These are phyloP conservation scores for Triangularia setosa DNA, from an alignment of 2,329 filamentous ascomycete species.

Conservation along the genomic window DNA sequence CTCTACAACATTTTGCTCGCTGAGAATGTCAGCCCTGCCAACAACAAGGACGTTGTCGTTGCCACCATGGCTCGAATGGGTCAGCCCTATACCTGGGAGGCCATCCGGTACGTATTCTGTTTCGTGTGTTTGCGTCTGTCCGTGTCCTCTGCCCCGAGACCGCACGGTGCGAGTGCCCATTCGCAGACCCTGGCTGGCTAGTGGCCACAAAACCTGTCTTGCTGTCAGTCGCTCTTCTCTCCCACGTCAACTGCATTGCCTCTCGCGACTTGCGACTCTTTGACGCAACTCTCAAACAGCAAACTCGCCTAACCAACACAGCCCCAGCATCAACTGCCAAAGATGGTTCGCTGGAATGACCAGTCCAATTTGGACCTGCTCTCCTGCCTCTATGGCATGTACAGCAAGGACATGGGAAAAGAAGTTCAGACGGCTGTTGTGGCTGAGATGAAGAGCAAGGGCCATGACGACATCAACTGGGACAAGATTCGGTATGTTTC, in stretches of 20 bases:
- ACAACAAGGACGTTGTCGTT: slow-evolving; percentile 26
- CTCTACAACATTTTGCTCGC: slow-evolving; percentile 18
- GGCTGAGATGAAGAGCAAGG: slow-evolving; percentile 21
- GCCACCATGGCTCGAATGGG: slow-evolving; percentile 24
- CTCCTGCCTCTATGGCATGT: slow-evolving; percentile 21
- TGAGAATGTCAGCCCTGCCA: background rate
- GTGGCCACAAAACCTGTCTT: background rate
- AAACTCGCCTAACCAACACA: background rate
- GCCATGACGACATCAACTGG: slow-evolving; percentile 25
- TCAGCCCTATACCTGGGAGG: slow-evolving; percentile 41
- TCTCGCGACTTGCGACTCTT: background rate
- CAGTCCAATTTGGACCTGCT: slow-evolving; percentile 22
- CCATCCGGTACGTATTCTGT: slow-evolving; percentile 34
- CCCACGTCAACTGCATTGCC: background rate
- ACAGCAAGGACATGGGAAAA: slow-evolving; percentile 17
- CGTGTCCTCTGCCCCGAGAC: background rate
- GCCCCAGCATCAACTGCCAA: background rate
- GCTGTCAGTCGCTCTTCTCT: background rate
- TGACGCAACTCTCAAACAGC: background rate
- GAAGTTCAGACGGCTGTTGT: slow-evolving; percentile 26
- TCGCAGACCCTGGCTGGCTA: background rate
- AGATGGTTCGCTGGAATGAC: slow-evolving; percentile 14
- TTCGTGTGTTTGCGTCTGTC: background rate
- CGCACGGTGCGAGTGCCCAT: background rate
- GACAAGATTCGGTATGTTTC: slow-evolving; percentile 23